A percentile compares a stretch with the other conserved stretches of the same genome.
Conservation (phyloP, 2,329 filamentous ascomycete species). For the Sporothrix schenckii region DNA sequence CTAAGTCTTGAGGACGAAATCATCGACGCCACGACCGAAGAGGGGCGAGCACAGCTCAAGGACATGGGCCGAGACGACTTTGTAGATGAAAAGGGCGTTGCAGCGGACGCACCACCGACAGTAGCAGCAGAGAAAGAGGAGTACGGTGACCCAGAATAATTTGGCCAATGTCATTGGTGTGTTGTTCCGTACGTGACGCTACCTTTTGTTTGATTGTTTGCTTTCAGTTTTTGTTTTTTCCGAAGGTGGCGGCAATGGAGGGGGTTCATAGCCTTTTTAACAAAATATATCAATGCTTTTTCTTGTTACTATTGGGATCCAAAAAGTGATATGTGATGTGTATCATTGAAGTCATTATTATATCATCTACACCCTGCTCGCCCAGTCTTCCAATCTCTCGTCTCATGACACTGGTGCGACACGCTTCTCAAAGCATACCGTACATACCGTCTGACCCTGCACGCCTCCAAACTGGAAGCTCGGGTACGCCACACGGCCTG, state of each 20-base stretch:
- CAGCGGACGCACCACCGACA: background rate
- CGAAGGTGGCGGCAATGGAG: too few relatives aligned
- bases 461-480: conserved; percentile 87
- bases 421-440: conserved; percentile 70
- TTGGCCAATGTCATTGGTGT: background rate
- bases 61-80: conserved; percentile 61
- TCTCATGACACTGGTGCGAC: background rate
- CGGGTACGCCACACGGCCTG: conserved; percentile 74
- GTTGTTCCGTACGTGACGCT: background rate
- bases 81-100: conserved; percentile 27
- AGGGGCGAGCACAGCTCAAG: conserved; percentile 76
- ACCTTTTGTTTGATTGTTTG: background rate
- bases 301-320: background rate
- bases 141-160: conserved; percentile 35
- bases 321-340: background rate
- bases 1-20: conserved; percentile 89
- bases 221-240: background rate
- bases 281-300: background rate
- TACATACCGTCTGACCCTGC: conserved; percentile 87
- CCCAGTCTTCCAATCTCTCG: too few relatives aligned
- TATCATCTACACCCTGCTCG: background rate
- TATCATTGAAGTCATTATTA: conserved; percentile 17
- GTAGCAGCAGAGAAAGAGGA: conserved; percentile 29
- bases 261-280: background rate
- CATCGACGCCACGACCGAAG: conserved; percentile 90